Percentiles rank a stretch among this genome's conserved stretches.
These are phyloP conservation scores for Neotropicomus parvogracilis DNA, from an alignment of 1,284 basidiomycete genomes.

Conservation along the genomic window DNA sequence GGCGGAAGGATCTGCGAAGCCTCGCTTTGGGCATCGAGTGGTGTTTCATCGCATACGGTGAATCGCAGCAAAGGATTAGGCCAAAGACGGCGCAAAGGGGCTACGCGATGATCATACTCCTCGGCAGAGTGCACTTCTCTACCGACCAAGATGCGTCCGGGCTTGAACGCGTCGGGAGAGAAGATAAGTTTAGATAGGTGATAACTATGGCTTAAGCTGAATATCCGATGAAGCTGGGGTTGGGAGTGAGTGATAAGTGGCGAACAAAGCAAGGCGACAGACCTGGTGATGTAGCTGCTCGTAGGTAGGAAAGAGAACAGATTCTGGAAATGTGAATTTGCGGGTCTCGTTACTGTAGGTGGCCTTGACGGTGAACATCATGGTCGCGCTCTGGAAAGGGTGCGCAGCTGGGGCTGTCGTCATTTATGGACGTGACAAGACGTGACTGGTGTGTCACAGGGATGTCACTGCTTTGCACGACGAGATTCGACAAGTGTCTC, in stretches of 20 bases:
- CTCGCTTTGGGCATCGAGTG: slow-evolving; percentile 36
- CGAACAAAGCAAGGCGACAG: slow-evolving; percentile 11
- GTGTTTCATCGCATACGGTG: slow-evolving; percentile 50
- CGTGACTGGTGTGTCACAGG: background rate
- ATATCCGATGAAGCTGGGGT: slow-evolving; percentile 61
- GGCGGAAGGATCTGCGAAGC: slow-evolving; percentile 6
- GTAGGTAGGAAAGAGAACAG: slow-evolving; percentile 42
- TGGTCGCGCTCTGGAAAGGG: slow-evolving; percentile 33
- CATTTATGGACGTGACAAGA: slow-evolving; percentile 21
- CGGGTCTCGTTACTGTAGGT: slow-evolving; percentile 51
- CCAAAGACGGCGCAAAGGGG: slow-evolving; percentile 50
- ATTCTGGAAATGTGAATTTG: slow-evolving; percentile 42
- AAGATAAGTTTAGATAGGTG: slow-evolving; percentile 66
- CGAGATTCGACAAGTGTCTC: slow-evolving; percentile 52
- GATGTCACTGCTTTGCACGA: slow-evolving; percentile 25
- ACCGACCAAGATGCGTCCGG: slow-evolving; percentile 56
- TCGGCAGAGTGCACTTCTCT: slow-evolving; percentile 54
- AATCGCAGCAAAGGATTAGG: slow-evolving; percentile 60
- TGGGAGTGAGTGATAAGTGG: slow-evolving; percentile 15
- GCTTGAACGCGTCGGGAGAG: slow-evolving; percentile 49
- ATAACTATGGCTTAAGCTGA: slow-evolving; percentile 55
- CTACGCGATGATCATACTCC: slow-evolving; percentile 53
- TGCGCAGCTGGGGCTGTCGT: slow-evolving; percentile 20
- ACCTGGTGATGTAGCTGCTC: slow-evolving; percentile 45
- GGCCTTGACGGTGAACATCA: slow-evolving; percentile 59